phyloP scores from a whole-genome alignment of 768 basidiomycete species.

The Mycena leptocephala region DNA sequence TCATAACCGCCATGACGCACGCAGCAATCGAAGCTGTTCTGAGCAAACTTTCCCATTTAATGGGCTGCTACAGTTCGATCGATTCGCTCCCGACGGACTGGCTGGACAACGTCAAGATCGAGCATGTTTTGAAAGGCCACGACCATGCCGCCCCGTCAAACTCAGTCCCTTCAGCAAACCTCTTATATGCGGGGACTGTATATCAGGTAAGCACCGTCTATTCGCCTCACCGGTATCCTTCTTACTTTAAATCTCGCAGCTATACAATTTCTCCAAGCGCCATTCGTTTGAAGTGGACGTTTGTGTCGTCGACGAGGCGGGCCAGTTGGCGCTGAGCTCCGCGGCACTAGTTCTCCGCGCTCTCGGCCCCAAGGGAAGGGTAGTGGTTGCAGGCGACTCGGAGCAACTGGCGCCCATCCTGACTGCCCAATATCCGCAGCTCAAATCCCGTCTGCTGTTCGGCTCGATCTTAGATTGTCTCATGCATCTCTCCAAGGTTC shows the following conservation, averaged over 20 bases:
- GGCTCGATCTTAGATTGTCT: constrained; percentile 66
- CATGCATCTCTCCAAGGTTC: constrained; percentile 49
- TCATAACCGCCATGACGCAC: constrained; percentile 69
- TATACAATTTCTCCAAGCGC: constrained; percentile 65
- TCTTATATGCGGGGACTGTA: constrained; percentile 65
- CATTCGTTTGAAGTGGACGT: constrained; percentile 58
- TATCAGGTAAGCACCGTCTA: constrained; percentile 55
- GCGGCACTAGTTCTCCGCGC: constrained; percentile 63
- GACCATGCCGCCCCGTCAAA: constrained; percentile 56
- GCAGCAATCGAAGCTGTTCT: constrained; percentile 68
- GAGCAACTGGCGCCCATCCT: constrained; percentile 69
- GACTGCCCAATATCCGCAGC: constrained; percentile 61
- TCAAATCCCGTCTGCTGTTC: constrained; percentile 57
- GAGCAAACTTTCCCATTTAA: constrained; percentile 57
- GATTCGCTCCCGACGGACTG: constrained; percentile 56
- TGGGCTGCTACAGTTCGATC: constrained; percentile 55
- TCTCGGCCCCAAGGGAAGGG: constrained; percentile 53
- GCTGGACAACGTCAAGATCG: constrained; percentile 59
- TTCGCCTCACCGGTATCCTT: background rate
- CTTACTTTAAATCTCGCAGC: constrained; percentile 42
- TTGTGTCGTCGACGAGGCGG: constrained; percentile 67
- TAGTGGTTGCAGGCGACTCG: constrained; percentile 68
- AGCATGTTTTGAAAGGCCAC: constrained; percentile 59
- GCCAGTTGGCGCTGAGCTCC: constrained; percentile 64
- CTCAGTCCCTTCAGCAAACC: constrained; percentile 39